Conservation (phyloP, 352 stramenopile genomes). For the Pythium guiyangense region DNA sequence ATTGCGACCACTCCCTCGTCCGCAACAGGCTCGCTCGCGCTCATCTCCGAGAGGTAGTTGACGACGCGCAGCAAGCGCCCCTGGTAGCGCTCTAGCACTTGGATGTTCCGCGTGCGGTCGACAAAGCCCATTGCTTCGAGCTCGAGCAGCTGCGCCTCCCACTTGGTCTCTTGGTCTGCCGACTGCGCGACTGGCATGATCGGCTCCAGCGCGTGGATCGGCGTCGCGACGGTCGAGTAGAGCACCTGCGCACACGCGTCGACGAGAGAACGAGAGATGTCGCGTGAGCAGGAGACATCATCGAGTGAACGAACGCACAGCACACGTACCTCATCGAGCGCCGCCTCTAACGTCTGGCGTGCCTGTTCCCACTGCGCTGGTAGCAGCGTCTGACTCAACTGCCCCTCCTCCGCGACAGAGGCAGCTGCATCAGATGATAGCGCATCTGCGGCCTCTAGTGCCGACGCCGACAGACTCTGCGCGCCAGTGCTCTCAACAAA, state of each 20-base stretch:
- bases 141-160: conserved; percentile 56
- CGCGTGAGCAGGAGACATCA: not conserved
- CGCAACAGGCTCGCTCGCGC: conserved; percentile 7
- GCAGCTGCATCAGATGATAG: not conserved
- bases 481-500: conserved; percentile 46
- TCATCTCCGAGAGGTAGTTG: conserved; percentile 76
- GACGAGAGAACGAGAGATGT: not conserved
- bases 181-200: conserved; percentile 49
- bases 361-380: conserved; percentile 40
- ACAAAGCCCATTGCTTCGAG: conserved; percentile 72
- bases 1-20: conserved; percentile 24
- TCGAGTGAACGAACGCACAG: no score
- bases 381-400: conserved; percentile 16
- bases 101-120: conserved; percentile 54
- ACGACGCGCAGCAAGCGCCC: conserved; percentile 77
- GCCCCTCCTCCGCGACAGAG: not conserved
- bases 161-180: conserved; percentile 47
- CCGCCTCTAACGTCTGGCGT: conserved; percentile 33
- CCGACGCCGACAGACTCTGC: not conserved
- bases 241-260: conserved; percentile 16
- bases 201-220: conserved; percentile 72
- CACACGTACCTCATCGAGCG: conserved; percentile 39
- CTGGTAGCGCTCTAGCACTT: conserved; percentile 78
- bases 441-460: not conserved
- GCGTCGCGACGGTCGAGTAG: conserved; percentile 24